phyloP scores from a whole-genome alignment of 1,139 yeast species.

The Saccharomyces hybrid region DNA sequence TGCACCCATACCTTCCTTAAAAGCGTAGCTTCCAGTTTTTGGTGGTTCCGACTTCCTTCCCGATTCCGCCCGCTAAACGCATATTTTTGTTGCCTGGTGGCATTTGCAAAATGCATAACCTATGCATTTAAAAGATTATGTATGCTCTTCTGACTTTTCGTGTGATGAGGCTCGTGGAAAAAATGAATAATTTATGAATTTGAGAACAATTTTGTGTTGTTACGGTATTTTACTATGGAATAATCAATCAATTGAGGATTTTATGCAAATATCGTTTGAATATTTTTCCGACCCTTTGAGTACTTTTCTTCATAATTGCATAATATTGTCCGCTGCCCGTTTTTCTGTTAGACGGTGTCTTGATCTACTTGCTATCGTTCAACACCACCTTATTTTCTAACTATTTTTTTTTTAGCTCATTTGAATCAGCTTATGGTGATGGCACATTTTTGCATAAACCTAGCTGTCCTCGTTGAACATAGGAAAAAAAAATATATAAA shows the following conservation, averaged over 20 bases:
- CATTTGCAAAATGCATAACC: not conserved
- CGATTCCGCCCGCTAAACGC: slow-evolving; percentile 4
- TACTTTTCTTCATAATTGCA: not conserved
- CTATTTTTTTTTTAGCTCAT: not conserved
- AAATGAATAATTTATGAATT: slow-evolving; percentile 6
- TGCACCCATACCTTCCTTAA: not conserved
- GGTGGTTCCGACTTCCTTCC: not conserved
- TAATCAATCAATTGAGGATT: not conserved
- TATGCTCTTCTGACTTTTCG: not conserved
- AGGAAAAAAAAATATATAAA: not conserved
- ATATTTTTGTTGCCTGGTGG: slow-evolving; percentile 1
- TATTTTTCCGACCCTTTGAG: not conserved
- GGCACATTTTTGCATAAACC: not conserved
- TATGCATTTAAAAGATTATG: slow-evolving; percentile 6
- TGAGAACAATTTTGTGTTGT: not conserved
- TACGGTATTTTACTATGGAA: slow-evolving; percentile 1
- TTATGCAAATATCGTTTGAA: not conserved
- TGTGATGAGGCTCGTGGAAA: not conserved
- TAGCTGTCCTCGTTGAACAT: not conserved
- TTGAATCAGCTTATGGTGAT: not conserved
- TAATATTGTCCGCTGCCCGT: not conserved
- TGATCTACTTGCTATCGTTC: not conserved
- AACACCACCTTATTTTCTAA: not conserved
- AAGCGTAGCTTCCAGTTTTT: not conserved
- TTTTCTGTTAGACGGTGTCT: not conserved